Evolutionary conservation across 2,329 filamentous ascomycete species (phyloP).

Genomic region (Akanthomyces dipterigenus): DNA sequence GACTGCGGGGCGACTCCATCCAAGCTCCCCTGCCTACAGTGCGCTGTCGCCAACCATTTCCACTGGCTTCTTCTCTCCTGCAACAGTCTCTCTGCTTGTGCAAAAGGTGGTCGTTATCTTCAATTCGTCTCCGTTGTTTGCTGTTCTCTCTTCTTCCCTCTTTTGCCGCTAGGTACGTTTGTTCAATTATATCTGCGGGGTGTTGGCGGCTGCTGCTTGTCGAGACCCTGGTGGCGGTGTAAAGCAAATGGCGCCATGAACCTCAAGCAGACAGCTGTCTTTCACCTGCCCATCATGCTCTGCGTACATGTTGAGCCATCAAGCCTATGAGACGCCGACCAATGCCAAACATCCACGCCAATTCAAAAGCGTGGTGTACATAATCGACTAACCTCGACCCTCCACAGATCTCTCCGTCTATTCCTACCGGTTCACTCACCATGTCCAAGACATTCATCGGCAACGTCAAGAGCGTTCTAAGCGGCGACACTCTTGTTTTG

Average conservation of each 20-base stretch:
- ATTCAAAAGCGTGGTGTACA: neutral
- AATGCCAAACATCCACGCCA: neutral
- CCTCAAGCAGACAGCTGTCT: neutral
- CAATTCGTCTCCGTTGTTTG: slow-evolving; percentile 2
- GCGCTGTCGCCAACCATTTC: neutral
- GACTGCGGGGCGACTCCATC: slow-evolving; percentile 8
- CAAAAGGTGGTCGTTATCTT: neutral
- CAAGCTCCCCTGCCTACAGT: neutral
- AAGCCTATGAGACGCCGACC: neutral
- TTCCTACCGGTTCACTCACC: slow-evolving; percentile 21
- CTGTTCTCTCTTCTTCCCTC: neutral
- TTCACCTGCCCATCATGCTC: neutral
- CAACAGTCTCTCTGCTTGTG: slow-evolving; percentile 5
- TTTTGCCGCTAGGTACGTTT: slow-evolving; percentile 8
- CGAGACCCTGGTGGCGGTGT: slow-evolving; percentile 6
- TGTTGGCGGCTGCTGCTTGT: neutral
- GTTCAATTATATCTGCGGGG: neutral
- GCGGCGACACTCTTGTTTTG: slow-evolving; percentile 85
- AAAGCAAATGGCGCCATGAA: neutral
- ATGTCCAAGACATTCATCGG: slow-evolving; percentile 54
- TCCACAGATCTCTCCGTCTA: slow-evolving; percentile 14
- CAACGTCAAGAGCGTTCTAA: slow-evolving; percentile 88
- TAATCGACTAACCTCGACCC: neutral
- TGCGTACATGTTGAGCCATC: neutral
- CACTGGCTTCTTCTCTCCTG: neutral